These are phyloP conservation scores for Boletus rubroflammeus DNA, from an alignment of 768 basidiomycete genomes.

Conservation along the genomic window DNA sequence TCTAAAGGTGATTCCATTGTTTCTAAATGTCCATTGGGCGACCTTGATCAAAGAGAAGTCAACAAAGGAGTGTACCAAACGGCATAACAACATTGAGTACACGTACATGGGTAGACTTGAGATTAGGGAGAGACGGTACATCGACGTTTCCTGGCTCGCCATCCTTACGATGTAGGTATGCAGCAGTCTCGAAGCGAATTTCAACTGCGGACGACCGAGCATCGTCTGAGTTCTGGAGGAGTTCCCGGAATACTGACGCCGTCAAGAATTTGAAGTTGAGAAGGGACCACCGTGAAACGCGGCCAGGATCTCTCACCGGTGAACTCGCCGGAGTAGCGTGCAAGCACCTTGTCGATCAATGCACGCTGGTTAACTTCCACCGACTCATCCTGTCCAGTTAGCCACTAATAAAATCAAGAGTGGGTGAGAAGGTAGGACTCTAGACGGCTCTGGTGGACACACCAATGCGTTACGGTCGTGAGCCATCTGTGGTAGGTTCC, in stretches of 20 bases:
- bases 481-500: slow-evolving; percentile 18
- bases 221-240: slow-evolving; percentile 96
- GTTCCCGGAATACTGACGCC: slow-evolving; percentile 63
- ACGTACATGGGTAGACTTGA: slow-evolving; percentile 57
- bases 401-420: slow-evolving; percentile 37
- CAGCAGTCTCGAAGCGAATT: slow-evolving; percentile 73
- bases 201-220: slow-evolving; percentile 73
- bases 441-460: neutral
- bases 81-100: no score
- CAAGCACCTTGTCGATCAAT: slow-evolving; percentile 95
- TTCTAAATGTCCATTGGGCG: neutral
- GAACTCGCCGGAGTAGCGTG: slow-evolving; percentile 92
- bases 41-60: neutral
- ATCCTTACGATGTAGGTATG: slow-evolving; percentile 34
- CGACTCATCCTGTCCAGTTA: slow-evolving; percentile 67
- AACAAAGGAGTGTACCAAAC: neutral
- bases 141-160: slow-evolving; percentile 4
- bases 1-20: neutral
- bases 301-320: slow-evolving; percentile 45
- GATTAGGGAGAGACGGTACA: slow-evolving; percentile 46
- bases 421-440: neutral
- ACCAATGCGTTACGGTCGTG: slow-evolving; percentile 32
- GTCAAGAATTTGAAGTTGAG: neutral
- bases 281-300: neutral
- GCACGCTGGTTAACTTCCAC: slow-evolving; percentile 94